A percentile compares a stretch with the other conserved stretches of the same genome.
These are phyloP conservation scores for Malassezia sympodialis DNA, from an alignment of 1,284 basidiomycete genomes.

Conservation along the genomic window DNA sequence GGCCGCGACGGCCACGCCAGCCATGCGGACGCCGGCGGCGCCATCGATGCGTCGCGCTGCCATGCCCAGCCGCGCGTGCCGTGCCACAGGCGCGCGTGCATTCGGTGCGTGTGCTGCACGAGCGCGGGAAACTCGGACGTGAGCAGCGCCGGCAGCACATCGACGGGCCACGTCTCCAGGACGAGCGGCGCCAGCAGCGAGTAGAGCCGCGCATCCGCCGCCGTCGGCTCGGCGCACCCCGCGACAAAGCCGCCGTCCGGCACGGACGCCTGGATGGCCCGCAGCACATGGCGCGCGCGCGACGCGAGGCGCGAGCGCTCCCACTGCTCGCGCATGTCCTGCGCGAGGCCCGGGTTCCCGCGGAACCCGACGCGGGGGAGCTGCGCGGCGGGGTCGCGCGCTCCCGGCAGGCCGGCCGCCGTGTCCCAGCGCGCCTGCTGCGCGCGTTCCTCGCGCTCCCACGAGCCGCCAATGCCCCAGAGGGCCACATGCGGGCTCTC, in stretches of 20 bases:
- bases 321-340: constrained; percentile 13
- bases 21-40: neutral
- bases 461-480: constrained; percentile 29
- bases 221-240: constrained; percentile 6
- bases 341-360: neutral
- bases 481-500: constrained; percentile 18
- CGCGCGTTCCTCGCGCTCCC: constrained; percentile 16
- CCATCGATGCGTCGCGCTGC: constrained; percentile 2
- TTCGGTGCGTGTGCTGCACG: constrained; percentile 11
- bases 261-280: constrained; percentile 17
- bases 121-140: constrained; percentile 18
- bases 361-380: neutral
- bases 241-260: neutral
- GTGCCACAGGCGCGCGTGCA: constrained; percentile 18
- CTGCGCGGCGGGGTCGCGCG: constrained; percentile 16
- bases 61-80: constrained; percentile 8
- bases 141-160: constrained; percentile 19
- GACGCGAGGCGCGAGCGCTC: constrained; percentile 17
- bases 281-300: constrained; percentile 18
- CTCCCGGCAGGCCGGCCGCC: constrained; percentile 20
- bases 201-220: constrained; percentile 26
- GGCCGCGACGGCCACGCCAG: constrained; percentile 9
- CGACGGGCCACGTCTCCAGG: constrained; percentile 17
- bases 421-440: constrained; percentile 23
- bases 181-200: constrained; percentile 28